phyloP scores from a whole-genome alignment of 805 yeast genomes.

The Candida boleticola region DNA sequence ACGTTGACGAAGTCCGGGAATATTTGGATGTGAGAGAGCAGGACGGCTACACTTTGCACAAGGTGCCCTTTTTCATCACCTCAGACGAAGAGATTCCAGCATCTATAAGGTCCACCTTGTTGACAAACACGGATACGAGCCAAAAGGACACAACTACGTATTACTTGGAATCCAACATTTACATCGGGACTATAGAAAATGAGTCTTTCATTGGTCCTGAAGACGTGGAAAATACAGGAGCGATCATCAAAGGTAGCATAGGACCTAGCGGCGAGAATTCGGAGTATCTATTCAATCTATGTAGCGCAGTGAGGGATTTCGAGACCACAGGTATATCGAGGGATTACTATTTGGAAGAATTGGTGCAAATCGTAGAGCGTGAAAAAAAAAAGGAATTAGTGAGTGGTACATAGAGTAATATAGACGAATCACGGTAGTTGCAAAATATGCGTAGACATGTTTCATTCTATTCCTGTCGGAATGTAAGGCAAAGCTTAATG shows the following conservation, averaged over 20 bases:
- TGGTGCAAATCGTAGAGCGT: conserved; percentile 8
- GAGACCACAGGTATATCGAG: conserved; percentile 12
- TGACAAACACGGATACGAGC: conserved; percentile 10
- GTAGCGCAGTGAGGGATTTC: conserved; percentile 39
- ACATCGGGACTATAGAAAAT: conserved; percentile 81
- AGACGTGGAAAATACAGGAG: conserved; percentile 54
- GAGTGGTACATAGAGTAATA: no score
- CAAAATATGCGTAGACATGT: no score
- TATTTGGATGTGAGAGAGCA: conserved; percentile 83
- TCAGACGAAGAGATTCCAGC: conserved; percentile 8
- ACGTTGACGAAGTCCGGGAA: conserved; percentile 58
- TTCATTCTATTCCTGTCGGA: no score
- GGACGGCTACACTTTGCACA: conserved; percentile 77
- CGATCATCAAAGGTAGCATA: conserved; percentile 47
- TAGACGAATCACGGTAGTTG: no score
- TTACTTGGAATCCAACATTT: conserved; percentile 58
- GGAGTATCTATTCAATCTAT: conserved; percentile 63
- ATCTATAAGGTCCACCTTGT: not conserved
- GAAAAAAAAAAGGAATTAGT: no score
- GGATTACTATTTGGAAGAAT: conserved; percentile 38
- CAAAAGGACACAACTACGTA: conserved; percentile 32
- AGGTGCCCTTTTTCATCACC: conserved; percentile 59
- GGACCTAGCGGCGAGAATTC: conserved; percentile 86
- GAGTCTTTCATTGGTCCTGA: conserved; percentile 88
- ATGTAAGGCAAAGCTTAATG: no score